Evolutionary conservation across 768 basidiomycete species (phyloP).

Genomic region (Rhizopogon sp.): DNA sequence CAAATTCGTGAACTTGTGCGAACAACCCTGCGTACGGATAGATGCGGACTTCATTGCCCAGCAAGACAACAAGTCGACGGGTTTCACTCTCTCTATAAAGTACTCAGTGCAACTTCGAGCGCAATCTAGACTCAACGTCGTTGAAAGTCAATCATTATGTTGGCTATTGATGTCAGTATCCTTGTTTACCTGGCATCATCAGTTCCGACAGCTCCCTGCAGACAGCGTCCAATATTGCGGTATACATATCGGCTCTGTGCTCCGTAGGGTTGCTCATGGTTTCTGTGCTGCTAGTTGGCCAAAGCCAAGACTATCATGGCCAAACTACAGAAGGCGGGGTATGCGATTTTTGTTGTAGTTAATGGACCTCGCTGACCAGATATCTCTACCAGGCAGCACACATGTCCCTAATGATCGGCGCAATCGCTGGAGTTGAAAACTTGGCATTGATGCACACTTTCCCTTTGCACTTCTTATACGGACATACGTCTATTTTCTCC

Average conservation of each 20-base stretch:
- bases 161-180: constrained; percentile 52
- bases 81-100: constrained; percentile 41
- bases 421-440: constrained; percentile 19
- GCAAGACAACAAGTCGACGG: constrained; percentile 42
- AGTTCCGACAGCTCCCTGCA: background rate
- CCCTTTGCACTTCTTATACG: constrained; percentile 29
- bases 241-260: constrained; percentile 33
- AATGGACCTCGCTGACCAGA: background rate
- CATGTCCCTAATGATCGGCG: constrained; percentile 11
- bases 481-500: constrained; percentile 14
- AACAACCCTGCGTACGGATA: constrained; percentile 33
- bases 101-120: background rate
- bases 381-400: constrained; percentile 16
- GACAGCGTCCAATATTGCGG: constrained; percentile 22
- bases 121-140: background rate
- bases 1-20: constrained; percentile 31
- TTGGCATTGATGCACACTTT: constrained; percentile 29
- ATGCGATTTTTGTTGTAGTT: constrained; percentile 15
- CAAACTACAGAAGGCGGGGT: constrained; percentile 14
- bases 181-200: constrained; percentile 39
- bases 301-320: constrained; percentile 16
- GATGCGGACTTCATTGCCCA: constrained; percentile 32
- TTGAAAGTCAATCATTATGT: constrained; percentile 44
- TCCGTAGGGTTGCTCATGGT: constrained; percentile 31
- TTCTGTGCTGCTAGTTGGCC: constrained; percentile 30